These are phyloP conservation scores for Solanum lignicaule DNA, from an alignment of 257 asterid species.

Conservation along the genomic window DNA sequence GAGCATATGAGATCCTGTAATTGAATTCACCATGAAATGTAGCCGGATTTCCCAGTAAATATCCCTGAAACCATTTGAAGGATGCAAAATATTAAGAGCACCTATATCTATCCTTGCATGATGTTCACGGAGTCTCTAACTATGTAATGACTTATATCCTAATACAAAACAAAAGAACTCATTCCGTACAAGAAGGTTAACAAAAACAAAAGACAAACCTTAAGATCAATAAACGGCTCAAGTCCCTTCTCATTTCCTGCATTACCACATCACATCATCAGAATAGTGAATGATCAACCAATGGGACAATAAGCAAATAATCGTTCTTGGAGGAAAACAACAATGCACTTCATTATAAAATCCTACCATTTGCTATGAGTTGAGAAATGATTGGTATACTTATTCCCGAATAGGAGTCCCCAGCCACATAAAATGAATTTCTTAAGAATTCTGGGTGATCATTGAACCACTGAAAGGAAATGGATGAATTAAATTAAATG, in stretches of 20 bases:
- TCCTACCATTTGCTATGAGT: constrained; percentile 9
- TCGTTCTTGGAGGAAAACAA: neutral
- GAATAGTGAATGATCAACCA: neutral
- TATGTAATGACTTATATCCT: neutral
- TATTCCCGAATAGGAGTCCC: constrained; percentile 12
- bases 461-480: constrained; percentile 5
- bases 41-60: constrained; percentile 11
- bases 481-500: neutral
- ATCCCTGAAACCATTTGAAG: constrained; percentile 13
- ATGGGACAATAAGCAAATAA: neutral
- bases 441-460: constrained; percentile 5
- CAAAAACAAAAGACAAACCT: neutral
- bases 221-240: constrained; percentile 5
- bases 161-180: neutral
- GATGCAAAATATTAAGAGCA: neutral
- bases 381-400: constrained; percentile 7
- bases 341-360: neutral
- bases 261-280: neutral
- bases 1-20: neutral
- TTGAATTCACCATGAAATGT: constrained; percentile 2
- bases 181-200: neutral
- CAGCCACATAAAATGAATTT: constrained; percentile 8
- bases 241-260: constrained; percentile 15
- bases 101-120: neutral
- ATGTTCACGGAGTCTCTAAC: neutral